These are phyloP conservation scores for Tetradesmus lagerheimii DNA, from an alignment of 139 green algal genomes.

Conservation along the genomic window DNA sequence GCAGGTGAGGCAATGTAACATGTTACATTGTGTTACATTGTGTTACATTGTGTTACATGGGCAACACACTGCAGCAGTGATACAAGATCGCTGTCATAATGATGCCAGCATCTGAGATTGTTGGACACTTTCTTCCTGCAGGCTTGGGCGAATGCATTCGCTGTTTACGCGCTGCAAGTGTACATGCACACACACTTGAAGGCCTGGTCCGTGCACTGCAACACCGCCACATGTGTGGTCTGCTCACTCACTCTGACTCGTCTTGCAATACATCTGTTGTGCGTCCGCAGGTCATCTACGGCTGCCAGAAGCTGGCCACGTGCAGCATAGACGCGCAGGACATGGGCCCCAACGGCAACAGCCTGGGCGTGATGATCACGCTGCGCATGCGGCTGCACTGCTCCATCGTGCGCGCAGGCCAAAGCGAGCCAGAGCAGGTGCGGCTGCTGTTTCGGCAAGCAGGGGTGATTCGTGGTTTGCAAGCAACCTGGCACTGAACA, in stretches of 20 bases:
- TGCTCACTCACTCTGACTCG: too few species aligned
- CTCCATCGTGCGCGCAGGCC: slow-evolving; percentile 73
- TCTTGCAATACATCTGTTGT: too few species aligned
- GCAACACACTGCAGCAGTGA: neutral
- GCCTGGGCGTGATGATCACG: slow-evolving; percentile 92
- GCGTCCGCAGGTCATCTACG: slow-evolving; percentile 90
- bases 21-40: neutral
- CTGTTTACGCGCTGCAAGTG: too few species aligned
- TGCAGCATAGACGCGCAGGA: slow-evolving; percentile 59
- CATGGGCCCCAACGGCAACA: slow-evolving; percentile 24
- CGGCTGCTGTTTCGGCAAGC: neutral
- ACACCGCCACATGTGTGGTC: too few species aligned
- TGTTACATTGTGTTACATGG: neutral
- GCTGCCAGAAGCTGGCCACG: slow-evolving; percentile 69
- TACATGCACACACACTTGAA: too few species aligned
- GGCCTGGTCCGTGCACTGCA: too few species aligned
- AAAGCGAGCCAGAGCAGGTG: slow-evolving; percentile 55
- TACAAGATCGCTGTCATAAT: too few species aligned
- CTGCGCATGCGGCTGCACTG: slow-evolving; percentile 97
- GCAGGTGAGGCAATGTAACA: slow-evolving; percentile 34
- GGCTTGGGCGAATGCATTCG: too few species aligned
- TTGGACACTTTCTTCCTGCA: too few species aligned
- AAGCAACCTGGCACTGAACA: too few species aligned
- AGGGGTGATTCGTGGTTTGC: too few species aligned
- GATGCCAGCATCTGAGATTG: too few species aligned